These are phyloP conservation scores for Lyophyllum atratum DNA, from an alignment of 768 basidiomycete genomes.

Conservation along the genomic window DNA sequence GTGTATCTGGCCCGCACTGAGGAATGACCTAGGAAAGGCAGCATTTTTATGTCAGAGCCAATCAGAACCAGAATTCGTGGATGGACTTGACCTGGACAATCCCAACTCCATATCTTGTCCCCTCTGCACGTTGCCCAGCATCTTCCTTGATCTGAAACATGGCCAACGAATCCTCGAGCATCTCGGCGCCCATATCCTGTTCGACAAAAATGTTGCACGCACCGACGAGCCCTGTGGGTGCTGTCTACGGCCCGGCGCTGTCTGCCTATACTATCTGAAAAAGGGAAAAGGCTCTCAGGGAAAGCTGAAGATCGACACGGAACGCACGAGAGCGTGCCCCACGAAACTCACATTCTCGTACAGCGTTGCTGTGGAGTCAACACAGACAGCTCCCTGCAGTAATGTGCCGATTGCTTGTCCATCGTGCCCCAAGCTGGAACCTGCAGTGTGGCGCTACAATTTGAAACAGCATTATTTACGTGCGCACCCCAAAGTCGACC, in stretches of 20 bases:
- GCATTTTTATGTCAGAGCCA: too few relatives aligned
- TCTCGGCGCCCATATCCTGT: background rate
- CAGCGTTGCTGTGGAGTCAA: background rate
- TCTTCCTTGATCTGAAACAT: too few relatives aligned
- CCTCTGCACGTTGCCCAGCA: too few relatives aligned
- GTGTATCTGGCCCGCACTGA: too few relatives aligned
- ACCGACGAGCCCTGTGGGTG: background rate
- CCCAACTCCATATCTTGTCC: too few relatives aligned
- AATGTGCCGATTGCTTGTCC: background rate
- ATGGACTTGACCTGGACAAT: too few relatives aligned
- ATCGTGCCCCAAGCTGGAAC: background rate
- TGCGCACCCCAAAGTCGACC: too few relatives aligned
- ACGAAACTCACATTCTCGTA: background rate
- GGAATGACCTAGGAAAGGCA: too few relatives aligned
- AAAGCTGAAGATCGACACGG: background rate
- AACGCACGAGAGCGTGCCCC: background rate
- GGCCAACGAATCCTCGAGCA: background rate
- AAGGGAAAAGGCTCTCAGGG: background rate
- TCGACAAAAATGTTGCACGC: background rate
- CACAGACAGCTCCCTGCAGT: constrained; percentile 2
- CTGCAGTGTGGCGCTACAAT: background rate
- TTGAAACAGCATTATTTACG: constrained; percentile 21
- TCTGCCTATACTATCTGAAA: background rate
- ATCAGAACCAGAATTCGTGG: too few relatives aligned
- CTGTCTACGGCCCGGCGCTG: background rate